Conservation (phyloP, 495 filamentous ascomycete genomes). For the Achaetomiella virescens region DNA sequence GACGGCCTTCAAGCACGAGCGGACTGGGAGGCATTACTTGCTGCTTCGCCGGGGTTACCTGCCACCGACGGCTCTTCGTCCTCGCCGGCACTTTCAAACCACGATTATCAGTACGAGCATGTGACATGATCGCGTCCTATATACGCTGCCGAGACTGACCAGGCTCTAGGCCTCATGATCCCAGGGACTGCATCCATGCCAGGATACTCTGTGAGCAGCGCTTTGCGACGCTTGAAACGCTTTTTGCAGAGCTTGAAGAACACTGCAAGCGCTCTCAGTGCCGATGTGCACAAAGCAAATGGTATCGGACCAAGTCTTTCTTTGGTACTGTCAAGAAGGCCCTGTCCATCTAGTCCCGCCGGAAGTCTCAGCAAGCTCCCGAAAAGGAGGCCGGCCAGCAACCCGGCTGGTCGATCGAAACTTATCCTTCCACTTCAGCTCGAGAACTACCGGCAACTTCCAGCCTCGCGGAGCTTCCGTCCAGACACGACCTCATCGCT, state of each 20-base stretch:
- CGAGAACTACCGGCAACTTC: not conserved
- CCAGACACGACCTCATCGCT: not conserved
- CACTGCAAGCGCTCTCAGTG: not conserved
- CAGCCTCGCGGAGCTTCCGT: not conserved
- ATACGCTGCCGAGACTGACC: not conserved
- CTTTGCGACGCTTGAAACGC: not conserved
- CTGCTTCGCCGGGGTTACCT: not conserved
- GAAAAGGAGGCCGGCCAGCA: not conserved
- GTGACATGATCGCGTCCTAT: not conserved
- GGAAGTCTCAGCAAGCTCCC: not conserved
- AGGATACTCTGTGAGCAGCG: not conserved
- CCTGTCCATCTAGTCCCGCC: not conserved
- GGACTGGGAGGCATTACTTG: not conserved
- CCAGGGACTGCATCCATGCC: not conserved
- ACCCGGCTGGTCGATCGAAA: not conserved
- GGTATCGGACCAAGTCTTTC: slow-evolving; percentile 3
- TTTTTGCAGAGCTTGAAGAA: not conserved
- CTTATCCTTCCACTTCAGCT: no score
- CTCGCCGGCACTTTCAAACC: no score
- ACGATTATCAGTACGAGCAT: not conserved
- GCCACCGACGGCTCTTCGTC: no score
- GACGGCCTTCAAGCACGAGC: not conserved
- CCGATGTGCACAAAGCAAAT: slow-evolving; percentile 1
- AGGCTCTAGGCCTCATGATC: not conserved
- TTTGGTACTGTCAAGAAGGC: slow-evolving; percentile 2